phyloP scores from a whole-genome alignment of 1,284 basidiomycete species.

The Malassezia equina region DNA sequence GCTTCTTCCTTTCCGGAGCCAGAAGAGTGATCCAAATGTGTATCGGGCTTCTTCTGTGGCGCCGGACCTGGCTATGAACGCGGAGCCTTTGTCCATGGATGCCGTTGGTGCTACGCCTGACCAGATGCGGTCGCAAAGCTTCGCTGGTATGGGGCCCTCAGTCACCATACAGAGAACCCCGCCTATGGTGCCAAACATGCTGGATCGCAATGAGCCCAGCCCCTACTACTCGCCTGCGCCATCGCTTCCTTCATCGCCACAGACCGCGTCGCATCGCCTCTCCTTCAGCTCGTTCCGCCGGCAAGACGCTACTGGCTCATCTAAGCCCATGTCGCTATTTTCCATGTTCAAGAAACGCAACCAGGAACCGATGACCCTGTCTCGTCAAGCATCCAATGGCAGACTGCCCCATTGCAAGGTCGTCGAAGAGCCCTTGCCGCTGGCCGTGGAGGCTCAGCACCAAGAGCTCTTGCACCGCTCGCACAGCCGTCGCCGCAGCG shows the following conservation, averaged over 20 bases:
- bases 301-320: not conserved
- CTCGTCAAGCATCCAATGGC: slow-evolving; percentile 1
- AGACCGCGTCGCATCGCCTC: not conserved
- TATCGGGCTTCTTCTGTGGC: not conserved
- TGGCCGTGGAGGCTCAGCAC: not conserved
- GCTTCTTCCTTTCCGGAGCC: not conserved
- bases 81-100: too few relatives aligned
- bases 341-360: not conserved
- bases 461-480: slow-evolving; percentile 4
- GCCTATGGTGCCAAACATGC: not conserved
- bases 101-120: too few relatives aligned
- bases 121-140: not conserved
- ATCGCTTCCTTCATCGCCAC: not conserved
- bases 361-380: not conserved
- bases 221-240: slow-evolving; percentile 5
- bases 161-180: not conserved
- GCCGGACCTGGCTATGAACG: not conserved
- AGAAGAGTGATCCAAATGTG: not conserved
- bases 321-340: not conserved
- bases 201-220: slow-evolving; percentile 6
- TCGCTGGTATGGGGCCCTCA: not conserved
- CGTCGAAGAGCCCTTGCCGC: slow-evolving; percentile 10
- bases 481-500: slow-evolving; percentile 10
- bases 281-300: not conserved
- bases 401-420: not conserved